phyloP scores from a whole-genome alignment of 768 basidiomycete genomes.

The Amanita phalloides region DNA sequence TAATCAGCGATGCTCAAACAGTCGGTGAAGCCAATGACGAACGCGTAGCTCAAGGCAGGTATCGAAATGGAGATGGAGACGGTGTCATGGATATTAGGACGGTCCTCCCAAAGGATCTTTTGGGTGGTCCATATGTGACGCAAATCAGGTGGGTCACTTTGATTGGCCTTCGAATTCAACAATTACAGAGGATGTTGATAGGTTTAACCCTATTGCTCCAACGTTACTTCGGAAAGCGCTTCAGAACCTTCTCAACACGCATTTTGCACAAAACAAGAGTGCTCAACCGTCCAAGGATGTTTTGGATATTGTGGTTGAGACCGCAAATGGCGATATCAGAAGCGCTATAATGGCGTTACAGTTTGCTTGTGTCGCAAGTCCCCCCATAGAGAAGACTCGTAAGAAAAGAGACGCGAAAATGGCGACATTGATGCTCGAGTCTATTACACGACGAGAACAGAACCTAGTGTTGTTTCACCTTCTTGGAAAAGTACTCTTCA shows the following conservation, averaged over 20 bases:
- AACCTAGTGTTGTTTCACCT: constrained; percentile 85
- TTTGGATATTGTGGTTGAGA: constrained; percentile 66
- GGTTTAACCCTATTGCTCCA: constrained; percentile 87
- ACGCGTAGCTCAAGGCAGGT: constrained; percentile 29
- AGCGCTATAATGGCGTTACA: constrained; percentile 91
- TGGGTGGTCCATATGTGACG: constrained; percentile 67
- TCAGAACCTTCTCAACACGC: constrained; percentile 38
- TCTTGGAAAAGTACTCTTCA: constrained; percentile 88
- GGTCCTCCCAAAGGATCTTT: constrained; percentile 58
- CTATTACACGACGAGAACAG: constrained; percentile 75
- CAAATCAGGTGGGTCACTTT: constrained; percentile 54
- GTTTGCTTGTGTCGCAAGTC: constrained; percentile 52
- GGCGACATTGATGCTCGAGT: constrained; percentile 39
- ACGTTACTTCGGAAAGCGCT: constrained; percentile 80
- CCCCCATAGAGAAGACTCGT: constrained; percentile 10
- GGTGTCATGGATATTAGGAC: constrained; percentile 47
- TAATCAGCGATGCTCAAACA: constrained; percentile 75
- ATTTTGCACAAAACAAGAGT: constrained; percentile 27
- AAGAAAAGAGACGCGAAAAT: constrained; percentile 21
- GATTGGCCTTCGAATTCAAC: constrained; percentile 6
- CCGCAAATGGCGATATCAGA: constrained; percentile 85
- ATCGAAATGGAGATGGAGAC: constrained; percentile 6
- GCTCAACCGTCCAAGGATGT: constrained; percentile 48
- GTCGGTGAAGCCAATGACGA: constrained; percentile 59
- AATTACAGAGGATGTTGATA: constrained; percentile 17